Evolutionary conservation across 352 stramenopile genomes (phyloP).

Genomic region (Pythium chondricola): DNA sequence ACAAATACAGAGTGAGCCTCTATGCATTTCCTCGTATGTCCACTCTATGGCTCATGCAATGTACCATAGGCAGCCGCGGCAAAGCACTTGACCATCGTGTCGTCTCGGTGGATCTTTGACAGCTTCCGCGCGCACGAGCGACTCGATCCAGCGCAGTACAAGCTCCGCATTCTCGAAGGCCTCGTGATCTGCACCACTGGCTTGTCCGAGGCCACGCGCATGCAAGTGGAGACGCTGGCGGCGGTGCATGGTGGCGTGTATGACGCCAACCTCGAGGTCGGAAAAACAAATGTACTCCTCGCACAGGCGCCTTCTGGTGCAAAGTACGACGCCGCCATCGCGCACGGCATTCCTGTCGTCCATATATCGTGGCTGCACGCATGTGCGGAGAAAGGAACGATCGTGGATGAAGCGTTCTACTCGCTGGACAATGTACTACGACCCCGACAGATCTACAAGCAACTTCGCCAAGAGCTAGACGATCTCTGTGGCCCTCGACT

Average conservation of each 20-base stretch:
- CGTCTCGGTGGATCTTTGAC: constrained; percentile 61
- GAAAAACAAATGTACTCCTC: constrained; percentile 55
- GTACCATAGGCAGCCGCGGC: constrained; percentile 33
- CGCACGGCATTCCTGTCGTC: constrained; percentile 55
- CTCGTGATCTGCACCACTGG: constrained; percentile 62
- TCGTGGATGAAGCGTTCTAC: constrained; percentile 48
- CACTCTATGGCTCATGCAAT: constrained; percentile 1
- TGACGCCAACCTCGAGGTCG: constrained; percentile 49
- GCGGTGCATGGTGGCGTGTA: constrained; percentile 42
- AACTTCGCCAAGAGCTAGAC: constrained; percentile 31
- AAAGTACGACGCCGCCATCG: constrained; percentile 59
- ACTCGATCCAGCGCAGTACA: constrained; percentile 30
- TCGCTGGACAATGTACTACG: constrained; percentile 30
- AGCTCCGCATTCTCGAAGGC: constrained; percentile 43
- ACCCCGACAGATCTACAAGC: constrained; percentile 25
- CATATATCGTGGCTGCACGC: constrained; percentile 67
- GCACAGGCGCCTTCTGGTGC: constrained; percentile 42
- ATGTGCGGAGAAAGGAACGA: constrained; percentile 39
- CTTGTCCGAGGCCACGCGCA: constrained; percentile 41
- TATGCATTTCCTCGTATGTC: neutral
- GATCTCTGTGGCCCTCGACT: constrained; percentile 24
- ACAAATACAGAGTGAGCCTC: constrained; percentile 48
- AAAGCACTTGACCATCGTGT: constrained; percentile 35
- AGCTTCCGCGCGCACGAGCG: constrained; percentile 43
- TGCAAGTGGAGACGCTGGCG: constrained; percentile 42